Percentiles rank a stretch among this genome's conserved stretches.
phyloP scores from a whole-genome alignment of 2,329 filamentous ascomycete genomes.

The Hymenoscyphus occultus region DNA sequence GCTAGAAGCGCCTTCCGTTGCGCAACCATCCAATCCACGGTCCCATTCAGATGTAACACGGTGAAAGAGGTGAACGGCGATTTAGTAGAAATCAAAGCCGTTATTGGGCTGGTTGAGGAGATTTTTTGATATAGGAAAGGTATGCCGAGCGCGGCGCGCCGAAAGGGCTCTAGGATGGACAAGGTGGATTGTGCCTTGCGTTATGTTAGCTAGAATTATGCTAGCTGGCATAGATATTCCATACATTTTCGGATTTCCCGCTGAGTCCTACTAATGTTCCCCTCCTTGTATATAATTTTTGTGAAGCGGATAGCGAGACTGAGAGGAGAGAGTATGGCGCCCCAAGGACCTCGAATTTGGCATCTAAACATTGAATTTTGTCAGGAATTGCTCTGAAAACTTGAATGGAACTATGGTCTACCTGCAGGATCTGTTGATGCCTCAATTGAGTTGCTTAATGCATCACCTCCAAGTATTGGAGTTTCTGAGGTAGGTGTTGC shows the following conservation, averaged over 20 bases:
- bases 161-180: slow-evolving; percentile 79
- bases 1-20: slow-evolving; percentile 88
- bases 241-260: slow-evolving; percentile 86
- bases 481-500: slow-evolving; percentile 57
- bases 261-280: slow-evolving; percentile 88
- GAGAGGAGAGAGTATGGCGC: slow-evolving; percentile 91
- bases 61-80: slow-evolving; percentile 83
- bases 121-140: slow-evolving; percentile 95
- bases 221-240: slow-evolving; percentile 23
- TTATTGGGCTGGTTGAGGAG: slow-evolving; percentile 82
- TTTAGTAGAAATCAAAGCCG: slow-evolving; percentile 83
- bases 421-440: slow-evolving; percentile 35
- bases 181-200: slow-evolving; percentile 80
- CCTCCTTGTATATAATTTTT: slow-evolving; percentile 86
- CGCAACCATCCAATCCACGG: slow-evolving; percentile 90
- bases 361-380: slow-evolving; percentile 57
- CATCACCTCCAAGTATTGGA: slow-evolving; percentile 50
- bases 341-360: slow-evolving; percentile 89
- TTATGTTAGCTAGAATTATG: slow-evolving; percentile 13
- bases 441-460: slow-evolving; percentile 50
- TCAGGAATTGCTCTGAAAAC: not conserved
- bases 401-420: slow-evolving; percentile 14
- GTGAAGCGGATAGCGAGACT: slow-evolving; percentile 87
- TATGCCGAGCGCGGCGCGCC: slow-evolving; percentile 75
- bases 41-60: slow-evolving; percentile 85